phyloP scores from a whole-genome alignment of 2,329 filamentous ascomycete genomes.

The Cytospora mali region DNA sequence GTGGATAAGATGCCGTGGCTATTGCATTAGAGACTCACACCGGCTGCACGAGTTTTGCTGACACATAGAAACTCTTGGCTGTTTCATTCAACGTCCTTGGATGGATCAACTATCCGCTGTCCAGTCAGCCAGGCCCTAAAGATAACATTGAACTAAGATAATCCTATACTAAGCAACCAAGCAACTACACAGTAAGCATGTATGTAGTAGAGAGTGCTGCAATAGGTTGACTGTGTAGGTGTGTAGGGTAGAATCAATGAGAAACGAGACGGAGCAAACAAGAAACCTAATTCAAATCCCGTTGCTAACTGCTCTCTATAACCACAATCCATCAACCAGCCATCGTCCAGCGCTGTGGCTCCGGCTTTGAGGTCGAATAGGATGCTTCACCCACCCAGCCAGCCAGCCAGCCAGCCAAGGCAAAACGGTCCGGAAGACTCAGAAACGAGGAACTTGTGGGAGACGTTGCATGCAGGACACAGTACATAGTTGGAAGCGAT shows the following conservation, averaged over 20 bases:
- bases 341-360: too few species aligned
- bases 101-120: constrained; percentile 19
- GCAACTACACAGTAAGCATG: too few species aligned
- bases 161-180: too few species aligned
- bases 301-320: constrained; percentile 10
- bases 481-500: constrained; percentile 9
- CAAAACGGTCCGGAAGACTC: background rate
- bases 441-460: background rate
- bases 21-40: constrained; percentile 30
- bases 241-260: too few species aligned
- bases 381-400: too few species aligned
- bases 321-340: constrained; percentile 7
- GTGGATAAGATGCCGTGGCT: constrained; percentile 46
- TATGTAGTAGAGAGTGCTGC: too few species aligned
- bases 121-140: constrained; percentile 24
- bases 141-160: too few species aligned
- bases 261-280: too few species aligned
- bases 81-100: constrained; percentile 20
- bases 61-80: constrained; percentile 9
- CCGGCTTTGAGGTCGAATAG: too few species aligned
- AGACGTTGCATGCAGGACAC: constrained; percentile 11
- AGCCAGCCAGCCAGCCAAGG: constrained; percentile 4
- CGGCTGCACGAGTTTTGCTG: constrained; percentile 28
- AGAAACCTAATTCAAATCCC: background rate
- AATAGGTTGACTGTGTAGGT: too few species aligned